Evolutionary conservation across 2,329 filamentous ascomycete species (phyloP).

Genomic region (Xylariaceae sp.): DNA sequence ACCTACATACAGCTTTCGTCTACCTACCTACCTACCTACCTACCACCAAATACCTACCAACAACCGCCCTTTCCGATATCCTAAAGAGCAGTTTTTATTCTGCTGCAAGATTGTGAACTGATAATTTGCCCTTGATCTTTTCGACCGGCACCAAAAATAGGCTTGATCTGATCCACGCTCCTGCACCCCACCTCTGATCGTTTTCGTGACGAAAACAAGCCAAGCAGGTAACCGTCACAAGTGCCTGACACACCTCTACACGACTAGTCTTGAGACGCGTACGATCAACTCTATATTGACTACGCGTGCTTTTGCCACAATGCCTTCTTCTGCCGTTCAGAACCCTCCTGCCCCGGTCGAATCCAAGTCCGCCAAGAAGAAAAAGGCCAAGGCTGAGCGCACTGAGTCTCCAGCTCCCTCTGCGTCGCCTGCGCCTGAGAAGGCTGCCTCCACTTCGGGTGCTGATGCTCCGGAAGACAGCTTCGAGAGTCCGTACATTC

Average conservation of each 20-base stretch:
- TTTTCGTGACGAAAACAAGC: conserved; percentile 22
- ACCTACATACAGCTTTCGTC: not conserved
- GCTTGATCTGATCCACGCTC: not conserved
- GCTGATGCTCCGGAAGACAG: conserved; percentile 64
- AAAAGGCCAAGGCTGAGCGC: conserved; percentile 64
- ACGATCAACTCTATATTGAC: conserved; percentile 21
- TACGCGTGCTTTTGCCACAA: conserved; percentile 40
- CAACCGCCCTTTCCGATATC: conserved; percentile 6
- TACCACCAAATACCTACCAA: not conserved
- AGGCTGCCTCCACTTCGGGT: conserved; percentile 53
- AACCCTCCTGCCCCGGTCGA: conserved; percentile 67
- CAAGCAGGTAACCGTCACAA: conserved; percentile 7
- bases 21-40: conserved; percentile 6
- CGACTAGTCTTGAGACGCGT: not conserved
- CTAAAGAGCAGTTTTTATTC: conserved; percentile 13
- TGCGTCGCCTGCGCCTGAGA: conserved; percentile 54
- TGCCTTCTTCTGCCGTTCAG: conserved; percentile 69
- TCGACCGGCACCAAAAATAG: not conserved
- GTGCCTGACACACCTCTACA: conserved; percentile 3
- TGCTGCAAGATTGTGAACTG: conserved; percentile 1
- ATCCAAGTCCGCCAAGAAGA: conserved; percentile 72
- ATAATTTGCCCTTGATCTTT: not conserved
- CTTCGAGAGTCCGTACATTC: conserved; percentile 79
- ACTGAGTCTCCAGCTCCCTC: conserved; percentile 62
- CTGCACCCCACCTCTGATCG: conserved; percentile 22